phyloP scores from a whole-genome alignment of 2,329 filamentous ascomycete genomes.

The Furcasterigmium furcatum region DNA sequence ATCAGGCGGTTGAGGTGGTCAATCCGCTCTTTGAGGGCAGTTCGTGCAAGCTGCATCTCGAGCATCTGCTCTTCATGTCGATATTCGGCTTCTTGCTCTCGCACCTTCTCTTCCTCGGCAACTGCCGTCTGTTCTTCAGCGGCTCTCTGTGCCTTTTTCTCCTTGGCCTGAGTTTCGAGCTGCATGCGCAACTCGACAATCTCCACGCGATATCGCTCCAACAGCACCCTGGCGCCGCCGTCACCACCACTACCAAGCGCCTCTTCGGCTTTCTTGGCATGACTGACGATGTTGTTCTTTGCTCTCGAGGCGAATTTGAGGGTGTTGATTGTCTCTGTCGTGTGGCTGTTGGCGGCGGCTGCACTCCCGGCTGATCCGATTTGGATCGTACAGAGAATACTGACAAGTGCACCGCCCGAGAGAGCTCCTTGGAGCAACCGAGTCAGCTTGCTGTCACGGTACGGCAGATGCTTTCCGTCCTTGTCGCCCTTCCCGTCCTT shows the following conservation, averaged over 20 bases:
- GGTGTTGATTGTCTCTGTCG: conserved; percentile 88
- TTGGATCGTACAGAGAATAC: conserved; percentile 95
- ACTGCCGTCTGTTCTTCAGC: conserved; percentile 62
- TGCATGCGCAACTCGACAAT: conserved; percentile 79
- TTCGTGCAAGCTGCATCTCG: conserved; percentile 96
- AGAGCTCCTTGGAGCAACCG: conserved; percentile 87
- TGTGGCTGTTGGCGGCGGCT: conserved; percentile 70
- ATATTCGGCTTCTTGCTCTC: conserved; percentile 77
- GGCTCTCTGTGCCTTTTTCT: conserved; percentile 57
- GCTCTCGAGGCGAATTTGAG: conserved; percentile 94
- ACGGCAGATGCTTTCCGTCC: conserved; percentile 86
- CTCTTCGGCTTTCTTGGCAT: conserved; percentile 93
- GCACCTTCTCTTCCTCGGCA: conserved; percentile 68
- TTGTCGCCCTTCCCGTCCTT: conserved; percentile 77
- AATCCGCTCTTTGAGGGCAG: conserved; percentile 93
- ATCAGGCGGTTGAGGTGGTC: conserved; percentile 95
- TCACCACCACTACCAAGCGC: conserved; percentile 78
- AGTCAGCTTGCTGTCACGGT: conserved; percentile 96
- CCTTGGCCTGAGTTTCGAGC: conserved; percentile 77
- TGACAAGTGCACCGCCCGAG: conserved; percentile 90
- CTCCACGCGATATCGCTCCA: conserved; percentile 92
- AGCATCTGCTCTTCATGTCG: conserved; percentile 96
- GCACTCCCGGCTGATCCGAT: conserved; percentile 74
- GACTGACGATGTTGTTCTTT: conserved; percentile 96
- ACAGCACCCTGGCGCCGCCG: conserved; percentile 77